Evolutionary conservation across 805 yeast species (phyloP).

Genomic region (Saccharomycopsis sp.): DNA sequence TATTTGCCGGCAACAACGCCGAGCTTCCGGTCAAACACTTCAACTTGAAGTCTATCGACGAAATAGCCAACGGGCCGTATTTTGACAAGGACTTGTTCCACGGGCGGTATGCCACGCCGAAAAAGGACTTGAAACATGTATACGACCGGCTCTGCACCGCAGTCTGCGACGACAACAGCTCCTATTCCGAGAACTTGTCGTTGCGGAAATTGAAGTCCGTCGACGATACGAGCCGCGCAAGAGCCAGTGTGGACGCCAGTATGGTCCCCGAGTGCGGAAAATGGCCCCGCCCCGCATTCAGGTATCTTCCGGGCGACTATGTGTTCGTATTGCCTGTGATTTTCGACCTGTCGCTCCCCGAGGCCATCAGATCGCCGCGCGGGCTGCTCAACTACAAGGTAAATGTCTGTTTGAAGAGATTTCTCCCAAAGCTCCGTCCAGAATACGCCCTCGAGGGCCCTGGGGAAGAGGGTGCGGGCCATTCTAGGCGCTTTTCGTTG

Average conservation of each 20-base stretch:
- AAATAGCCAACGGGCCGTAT: slow-evolving; percentile 2
- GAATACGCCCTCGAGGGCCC: not conserved
- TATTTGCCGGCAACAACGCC: not conserved
- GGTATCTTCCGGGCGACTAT: slow-evolving; percentile 52
- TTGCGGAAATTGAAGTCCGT: not conserved
- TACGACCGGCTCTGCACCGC: not conserved
- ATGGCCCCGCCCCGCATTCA: too few relatives aligned
- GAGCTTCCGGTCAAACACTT: slow-evolving; percentile 5
- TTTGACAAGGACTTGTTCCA: not conserved
- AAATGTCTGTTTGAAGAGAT: slow-evolving; percentile 7
- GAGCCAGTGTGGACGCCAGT: too few relatives aligned
- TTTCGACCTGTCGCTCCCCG: slow-evolving; percentile 58
- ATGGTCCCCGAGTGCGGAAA: too few relatives aligned
- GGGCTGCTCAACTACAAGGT: slow-evolving; percentile 41
- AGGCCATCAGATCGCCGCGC: slow-evolving; percentile 46
- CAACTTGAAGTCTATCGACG: slow-evolving; percentile 7
- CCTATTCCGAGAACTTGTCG: not conserved
- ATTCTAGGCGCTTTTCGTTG: slow-evolving; percentile 8
- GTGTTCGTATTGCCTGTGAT: slow-evolving; percentile 58
- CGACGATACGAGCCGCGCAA: not conserved
- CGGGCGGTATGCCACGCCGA: not conserved
- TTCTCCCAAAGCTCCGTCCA: not conserved
- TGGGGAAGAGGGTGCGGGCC: not conserved
- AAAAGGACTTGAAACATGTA: not conserved
- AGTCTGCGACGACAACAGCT: not conserved